Base-by-base conservation (phyloP, 306 rosid species). In the Pterocarpus macrocarpus region DNA sequence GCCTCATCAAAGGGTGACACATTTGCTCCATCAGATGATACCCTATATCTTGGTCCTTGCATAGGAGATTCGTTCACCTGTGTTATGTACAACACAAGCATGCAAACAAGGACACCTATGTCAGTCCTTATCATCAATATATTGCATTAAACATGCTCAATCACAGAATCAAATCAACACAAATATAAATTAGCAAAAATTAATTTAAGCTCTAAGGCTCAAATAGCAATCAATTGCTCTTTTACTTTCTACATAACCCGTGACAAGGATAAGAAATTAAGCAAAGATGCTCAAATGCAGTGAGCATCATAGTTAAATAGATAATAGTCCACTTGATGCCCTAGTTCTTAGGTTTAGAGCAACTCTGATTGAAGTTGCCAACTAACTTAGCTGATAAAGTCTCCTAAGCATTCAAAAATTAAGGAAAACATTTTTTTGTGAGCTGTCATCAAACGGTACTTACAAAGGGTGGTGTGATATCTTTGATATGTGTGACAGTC, bases 391-490 rank as follows among this genome's bases (percentile, higher is more conserved):
- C 10, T 15, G 0, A 57, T 7, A 22, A 0, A 55, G 15, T 11
- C 35, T 72, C 14, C n/a, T 9, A 10, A 74, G 53, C 33, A 65
- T 53, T 11, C 34, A 16, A 64, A 69, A 61, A 7, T n/a, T 41
- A 59, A 69, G 38, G 45, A 22, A 44, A 53, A 67, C 5, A 14
- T 0, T 36, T 68, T 73, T 33, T 13, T 28, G 61, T 30, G 15
- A 64, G 63, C 58, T 8, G 61, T 41, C 11, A 53, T 69, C 39
- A 70, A 73, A 47, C 35, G 2, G 5, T 69, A 39, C 89, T 86
- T 83, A 86, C 87, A 68, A 83, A 32, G 62, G 52, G 44, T 34
- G 74, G 78, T 5, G 30, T 38, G 15, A 86, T 38, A 71, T 71
- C 3, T 76, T 66, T 83, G 22, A 80, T 80, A 43, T 83, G 85